Conservation (phyloP, 2,329 filamentous ascomycete species). For the Fusarium pseudonygamai region DNA sequence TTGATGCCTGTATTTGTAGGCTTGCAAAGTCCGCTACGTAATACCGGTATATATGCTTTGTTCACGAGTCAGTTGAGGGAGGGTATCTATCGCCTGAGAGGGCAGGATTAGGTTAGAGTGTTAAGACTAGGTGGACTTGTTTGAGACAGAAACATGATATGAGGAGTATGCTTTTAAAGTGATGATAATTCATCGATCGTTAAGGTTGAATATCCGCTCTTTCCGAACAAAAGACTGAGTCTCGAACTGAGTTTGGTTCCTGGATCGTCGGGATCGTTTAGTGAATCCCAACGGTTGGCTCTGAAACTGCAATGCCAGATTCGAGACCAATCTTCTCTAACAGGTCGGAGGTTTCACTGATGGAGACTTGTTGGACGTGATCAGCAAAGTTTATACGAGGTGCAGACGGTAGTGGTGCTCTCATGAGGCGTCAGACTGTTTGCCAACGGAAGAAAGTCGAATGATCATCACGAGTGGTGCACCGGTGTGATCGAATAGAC, state of each 20-base stretch:
- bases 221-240: background rate
- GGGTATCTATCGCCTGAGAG: background rate
- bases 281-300: constrained; percentile 13
- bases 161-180: background rate
- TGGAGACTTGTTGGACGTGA: background rate
- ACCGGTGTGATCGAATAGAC: background rate
- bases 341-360: background rate
- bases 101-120: background rate
- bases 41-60: background rate
- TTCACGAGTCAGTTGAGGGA: background rate
- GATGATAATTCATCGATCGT: background rate
- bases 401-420: background rate
- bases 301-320: background rate
- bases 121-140: background rate
- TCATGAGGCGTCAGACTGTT: background rate
- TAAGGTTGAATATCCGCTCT: background rate
- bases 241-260: constrained; percentile 21
- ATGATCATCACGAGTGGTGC: background rate
- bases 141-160: background rate
- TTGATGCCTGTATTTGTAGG: background rate
- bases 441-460: background rate
- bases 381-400: background rate
- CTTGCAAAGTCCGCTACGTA: background rate
- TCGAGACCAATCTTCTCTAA: background rate
- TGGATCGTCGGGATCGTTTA: constrained; percentile 12